phyloP scores from a whole-genome alignment of 108 stramenopile species.

The Fragilaria crotonensis region DNA sequence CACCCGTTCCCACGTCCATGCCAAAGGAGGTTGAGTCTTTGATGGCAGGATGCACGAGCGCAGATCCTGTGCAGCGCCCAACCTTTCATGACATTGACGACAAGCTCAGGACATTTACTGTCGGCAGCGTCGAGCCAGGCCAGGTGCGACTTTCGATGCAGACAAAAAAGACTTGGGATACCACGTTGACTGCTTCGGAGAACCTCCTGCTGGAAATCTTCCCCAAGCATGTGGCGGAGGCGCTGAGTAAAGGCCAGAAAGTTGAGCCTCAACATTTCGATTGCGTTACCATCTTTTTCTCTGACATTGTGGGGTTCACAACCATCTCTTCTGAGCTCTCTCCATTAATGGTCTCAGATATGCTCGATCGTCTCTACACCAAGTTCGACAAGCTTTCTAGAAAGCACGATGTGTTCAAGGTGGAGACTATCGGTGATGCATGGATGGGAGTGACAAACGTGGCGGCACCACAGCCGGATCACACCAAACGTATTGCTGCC shows the following conservation, averaged over 20 bases:
- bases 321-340: slow-evolving; percentile 9
- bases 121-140: slow-evolving; percentile 17
- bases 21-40: slow-evolving; percentile 21
- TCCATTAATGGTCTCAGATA: slow-evolving; percentile 19
- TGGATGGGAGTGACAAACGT: slow-evolving; percentile 18
- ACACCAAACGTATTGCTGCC: slow-evolving; percentile 41
- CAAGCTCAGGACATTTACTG: not conserved
- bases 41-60: slow-evolving; percentile 33
- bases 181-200: not conserved
- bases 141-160: slow-evolving; percentile 16
- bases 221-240: slow-evolving; percentile 47
- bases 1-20: slow-evolving; percentile 23
- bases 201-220: slow-evolving; percentile 24
- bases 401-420: slow-evolving; percentile 31
- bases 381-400: slow-evolving; percentile 18
- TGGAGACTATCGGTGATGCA: slow-evolving; percentile 38
- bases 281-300: slow-evolving; percentile 9
- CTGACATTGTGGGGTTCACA: slow-evolving; percentile 41
- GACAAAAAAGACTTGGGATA: not conserved
- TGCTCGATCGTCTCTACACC: slow-evolving; percentile 27
- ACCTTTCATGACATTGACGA: slow-evolving; percentile 7
- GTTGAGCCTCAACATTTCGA: slow-evolving; percentile 2
- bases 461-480: slow-evolving; percentile 32
- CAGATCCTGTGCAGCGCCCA: slow-evolving; percentile 16
- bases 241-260: slow-evolving; percentile 9